These are phyloP conservation scores for Amaranthus palmeri DNA, from an alignment of 148 eudicot genomes.

Conservation along the genomic window DNA sequence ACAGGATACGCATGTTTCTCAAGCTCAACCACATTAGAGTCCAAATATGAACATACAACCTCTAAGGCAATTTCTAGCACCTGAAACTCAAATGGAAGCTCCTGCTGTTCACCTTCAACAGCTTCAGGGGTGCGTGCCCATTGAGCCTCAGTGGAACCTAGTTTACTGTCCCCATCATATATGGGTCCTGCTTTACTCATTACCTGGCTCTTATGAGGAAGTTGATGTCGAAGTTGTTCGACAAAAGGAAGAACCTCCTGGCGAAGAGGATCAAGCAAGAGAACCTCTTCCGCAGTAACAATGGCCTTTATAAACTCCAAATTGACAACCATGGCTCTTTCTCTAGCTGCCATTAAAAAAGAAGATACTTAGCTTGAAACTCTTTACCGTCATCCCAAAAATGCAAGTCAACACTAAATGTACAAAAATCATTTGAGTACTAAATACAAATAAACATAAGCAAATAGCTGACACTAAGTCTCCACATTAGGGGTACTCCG, in stretches of 20 bases:
- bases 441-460: too few species aligned
- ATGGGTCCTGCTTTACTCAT: constrained; percentile 33
- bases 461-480: too few species aligned
- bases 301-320: constrained; percentile 93
- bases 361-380: not conserved
- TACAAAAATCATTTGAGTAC: not conserved
- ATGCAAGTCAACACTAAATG: not conserved
- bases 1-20: constrained; percentile 92
- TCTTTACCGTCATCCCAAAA: constrained; percentile 2
- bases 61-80: constrained; percentile 88
- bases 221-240: constrained; percentile 86
- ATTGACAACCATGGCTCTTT: constrained; percentile 92
- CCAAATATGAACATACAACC: constrained; percentile 82
- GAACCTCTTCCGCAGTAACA: constrained; percentile 91
- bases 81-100: constrained; percentile 94
- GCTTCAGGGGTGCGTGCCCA: constrained; percentile 55
- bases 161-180: constrained; percentile 39
- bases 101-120: constrained; percentile 57
- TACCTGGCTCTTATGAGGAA: constrained; percentile 40
- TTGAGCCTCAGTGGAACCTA: constrained; percentile 34
- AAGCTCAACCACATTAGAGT: constrained; percentile 76
- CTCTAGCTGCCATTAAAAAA: constrained; percentile 56
- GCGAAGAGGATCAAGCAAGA: constrained; percentile 92
- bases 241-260: constrained; percentile 98
- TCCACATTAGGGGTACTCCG: too few species aligned